Evolutionary conservation across 2,329 filamentous ascomycete genomes (phyloP).

Genomic region (Talaromyces sp.): DNA sequence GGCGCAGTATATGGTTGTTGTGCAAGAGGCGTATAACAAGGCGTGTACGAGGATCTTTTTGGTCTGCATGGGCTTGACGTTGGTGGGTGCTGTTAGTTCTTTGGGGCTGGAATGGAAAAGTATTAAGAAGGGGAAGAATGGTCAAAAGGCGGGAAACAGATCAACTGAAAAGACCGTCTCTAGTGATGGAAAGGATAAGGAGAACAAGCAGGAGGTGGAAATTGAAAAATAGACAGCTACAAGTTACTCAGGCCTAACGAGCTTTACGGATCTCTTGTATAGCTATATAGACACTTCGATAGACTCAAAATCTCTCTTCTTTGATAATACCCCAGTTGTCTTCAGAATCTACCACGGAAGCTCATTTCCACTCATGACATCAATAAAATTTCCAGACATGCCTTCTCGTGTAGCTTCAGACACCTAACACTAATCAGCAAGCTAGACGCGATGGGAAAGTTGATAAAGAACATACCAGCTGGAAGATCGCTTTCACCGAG

Average conservation of each 20-base stretch:
- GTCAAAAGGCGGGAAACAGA: not conserved
- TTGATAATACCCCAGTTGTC: not conserved
- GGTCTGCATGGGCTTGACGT: not conserved
- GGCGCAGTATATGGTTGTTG: not conserved
- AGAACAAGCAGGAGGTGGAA: not conserved
- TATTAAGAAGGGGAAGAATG: constrained; percentile 16
- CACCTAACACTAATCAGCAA: not conserved
- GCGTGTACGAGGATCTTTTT: constrained; percentile 8
- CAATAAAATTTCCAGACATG: constrained; percentile 15
- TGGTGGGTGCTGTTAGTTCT: not conserved
- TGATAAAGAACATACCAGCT: not conserved
- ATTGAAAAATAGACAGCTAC: not conserved
- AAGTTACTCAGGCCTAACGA: too few relatives aligned
- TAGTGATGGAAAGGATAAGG: not conserved
- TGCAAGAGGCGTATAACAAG: constrained; percentile 11
- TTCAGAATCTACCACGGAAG: constrained; percentile 9
- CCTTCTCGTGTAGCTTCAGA: constrained; percentile 3
- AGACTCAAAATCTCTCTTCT: not conserved
- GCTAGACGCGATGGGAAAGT: not conserved
- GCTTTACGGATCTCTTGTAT: not conserved
- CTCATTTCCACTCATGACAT: constrained; percentile 7
- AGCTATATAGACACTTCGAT: not conserved
- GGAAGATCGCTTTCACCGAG: constrained; percentile 8
- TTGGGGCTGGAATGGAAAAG: constrained; percentile 17
- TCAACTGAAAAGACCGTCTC: not conserved